Evolutionary conservation across 179 eudicot species (phyloP), one percentile per base, ranked within the genome.

Genomic region (Spinacia oleracea): DNA sequence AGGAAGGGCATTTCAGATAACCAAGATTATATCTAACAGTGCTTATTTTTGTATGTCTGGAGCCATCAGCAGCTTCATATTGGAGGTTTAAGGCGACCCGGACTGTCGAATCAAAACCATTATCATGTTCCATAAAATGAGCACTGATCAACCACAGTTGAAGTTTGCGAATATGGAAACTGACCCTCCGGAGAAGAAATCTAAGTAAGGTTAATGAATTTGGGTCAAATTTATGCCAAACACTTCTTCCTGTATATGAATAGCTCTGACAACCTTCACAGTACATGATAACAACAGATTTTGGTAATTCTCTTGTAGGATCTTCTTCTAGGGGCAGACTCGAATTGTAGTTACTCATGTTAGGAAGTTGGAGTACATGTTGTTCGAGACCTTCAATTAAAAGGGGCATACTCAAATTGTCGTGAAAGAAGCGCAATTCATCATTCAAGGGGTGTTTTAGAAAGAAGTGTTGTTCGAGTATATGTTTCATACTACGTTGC

Each of bases 181-280:
- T 77, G 76, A 90, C 42, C 62, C 82, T 77, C 55, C 80, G 80
- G 27, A 85, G 59, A 23, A 87, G 86, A 23, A 87, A 84, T 9
- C 77, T 76, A 63, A 84, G 75, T 60, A 89, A 81, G 32, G 82
- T 14, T 46, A 46, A 67, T 6, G 93, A 86, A 25, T 81, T 84
- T 6, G 79, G 66, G 23, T 76, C 78, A 42, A 86, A 84, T 43
- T 50, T 29, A 31, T 68, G 5, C 50, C 48, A 60, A 38, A 4
- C 4, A 31, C 18, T 23, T 32, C 42, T 40, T 46, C 79, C 64
- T 50, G 66, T n/a, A 43, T 43, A 25, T 9, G 63, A 76, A 70
- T 76, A 76, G 31, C 63, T 62, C 16, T 65, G 38, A 59, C 83
- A 81, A 25, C 35, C 14, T 6, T 21, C 66, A 62, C 83, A 81